phyloP scores from a whole-genome alignment of 345 rosid species.

The Gossypium bickii region DNA sequence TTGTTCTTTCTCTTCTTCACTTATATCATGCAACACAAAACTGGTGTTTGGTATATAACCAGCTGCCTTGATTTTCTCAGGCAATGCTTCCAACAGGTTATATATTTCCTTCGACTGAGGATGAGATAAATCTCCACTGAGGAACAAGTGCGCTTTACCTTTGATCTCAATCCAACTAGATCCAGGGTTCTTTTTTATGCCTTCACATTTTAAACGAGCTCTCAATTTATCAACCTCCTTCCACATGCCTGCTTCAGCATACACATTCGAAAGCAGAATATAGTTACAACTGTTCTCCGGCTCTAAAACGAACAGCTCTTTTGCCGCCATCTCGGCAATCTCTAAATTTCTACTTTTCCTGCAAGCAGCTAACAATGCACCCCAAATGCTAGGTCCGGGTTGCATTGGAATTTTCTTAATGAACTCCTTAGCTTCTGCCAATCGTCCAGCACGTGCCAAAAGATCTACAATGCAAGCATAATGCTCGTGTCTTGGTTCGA shows the following conservation, averaged over 20 bases:
- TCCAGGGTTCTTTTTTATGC: constrained; percentile 9
- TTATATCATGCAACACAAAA: constrained; percentile 7
- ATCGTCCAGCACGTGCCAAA: constrained; percentile 28
- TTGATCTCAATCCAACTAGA: constrained; percentile 9
- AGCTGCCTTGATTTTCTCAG: background rate
- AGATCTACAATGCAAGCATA: constrained; percentile 34
- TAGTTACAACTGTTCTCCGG: constrained; percentile 8
- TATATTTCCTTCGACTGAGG: constrained; percentile 6
- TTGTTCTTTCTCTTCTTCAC: constrained; percentile 10
- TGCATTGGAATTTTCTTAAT: constrained; percentile 30
- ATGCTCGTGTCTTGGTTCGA: constrained; percentile 23
- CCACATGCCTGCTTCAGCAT: constrained; percentile 14
- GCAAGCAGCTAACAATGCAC: constrained; percentile 32
- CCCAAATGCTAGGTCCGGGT: constrained; percentile 35
- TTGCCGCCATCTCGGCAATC: constrained; percentile 30
- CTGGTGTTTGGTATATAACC: constrained; percentile 1
- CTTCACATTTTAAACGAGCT: constrained; percentile 5
- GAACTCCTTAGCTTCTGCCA: constrained; percentile 31
- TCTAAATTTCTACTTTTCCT: constrained; percentile 25
- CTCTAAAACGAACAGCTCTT: constrained; percentile 24
- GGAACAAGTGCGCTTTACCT: constrained; percentile 1
- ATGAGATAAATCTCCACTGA: background rate
- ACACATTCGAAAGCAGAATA: constrained; percentile 9
- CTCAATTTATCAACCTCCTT: constrained; percentile 14
- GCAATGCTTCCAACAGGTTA: background rate